phyloP scores from a whole-genome alignment of 371 early-diverging fungal genomes.

The Gilbertella persicaria region DNA sequence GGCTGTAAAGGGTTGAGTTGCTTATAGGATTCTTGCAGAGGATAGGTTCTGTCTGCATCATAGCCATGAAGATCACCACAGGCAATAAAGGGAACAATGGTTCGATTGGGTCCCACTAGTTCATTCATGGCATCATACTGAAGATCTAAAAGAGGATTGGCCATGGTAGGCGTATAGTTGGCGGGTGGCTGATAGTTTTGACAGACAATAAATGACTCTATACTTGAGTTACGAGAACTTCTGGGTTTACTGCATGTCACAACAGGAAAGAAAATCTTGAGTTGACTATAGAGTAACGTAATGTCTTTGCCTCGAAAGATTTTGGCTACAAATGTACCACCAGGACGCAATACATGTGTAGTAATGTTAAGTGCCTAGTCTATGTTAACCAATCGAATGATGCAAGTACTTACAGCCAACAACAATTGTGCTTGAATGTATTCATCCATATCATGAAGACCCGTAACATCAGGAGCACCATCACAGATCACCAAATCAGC shows the following conservation, averaged over 20 bases:
- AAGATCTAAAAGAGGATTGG: conserved; percentile 82
- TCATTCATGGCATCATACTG: conserved; percentile 65
- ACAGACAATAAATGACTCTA: conserved; percentile 94
- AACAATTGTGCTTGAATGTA: conserved; percentile 97
- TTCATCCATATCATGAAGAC: conserved; percentile 99
- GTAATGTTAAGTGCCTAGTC: conserved; percentile 92
- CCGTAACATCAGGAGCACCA: conserved; percentile 99
- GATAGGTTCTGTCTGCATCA: conserved; percentile 83
- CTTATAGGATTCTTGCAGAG: conserved; percentile 65
- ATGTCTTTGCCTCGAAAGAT: conserved; percentile 96
- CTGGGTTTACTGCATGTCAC: conserved; percentile 95
- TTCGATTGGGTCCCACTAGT: conserved; percentile 72
- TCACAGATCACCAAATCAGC: conserved; percentile 98
- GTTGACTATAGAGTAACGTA: conserved; percentile 86
- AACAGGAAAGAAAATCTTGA: conserved; percentile 86
- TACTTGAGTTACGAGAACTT: conserved; percentile 91
- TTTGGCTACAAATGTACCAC: conserved; percentile 96
- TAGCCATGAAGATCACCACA: conserved; percentile 90
- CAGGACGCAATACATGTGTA: conserved; percentile 83
- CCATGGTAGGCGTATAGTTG: conserved; percentile 87
- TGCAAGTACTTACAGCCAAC: conserved; percentile 62
- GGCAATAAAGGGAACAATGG: conserved; percentile 88
- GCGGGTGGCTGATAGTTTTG: conserved; percentile 83
- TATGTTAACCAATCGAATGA: not conserved
- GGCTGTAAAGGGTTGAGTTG: conserved; percentile 78